Evolutionary conservation across 2,329 filamentous ascomycete genomes (phyloP), one percentile per base, ranked within the genome.

Genomic region (Fusarium liriodendri): DNA sequence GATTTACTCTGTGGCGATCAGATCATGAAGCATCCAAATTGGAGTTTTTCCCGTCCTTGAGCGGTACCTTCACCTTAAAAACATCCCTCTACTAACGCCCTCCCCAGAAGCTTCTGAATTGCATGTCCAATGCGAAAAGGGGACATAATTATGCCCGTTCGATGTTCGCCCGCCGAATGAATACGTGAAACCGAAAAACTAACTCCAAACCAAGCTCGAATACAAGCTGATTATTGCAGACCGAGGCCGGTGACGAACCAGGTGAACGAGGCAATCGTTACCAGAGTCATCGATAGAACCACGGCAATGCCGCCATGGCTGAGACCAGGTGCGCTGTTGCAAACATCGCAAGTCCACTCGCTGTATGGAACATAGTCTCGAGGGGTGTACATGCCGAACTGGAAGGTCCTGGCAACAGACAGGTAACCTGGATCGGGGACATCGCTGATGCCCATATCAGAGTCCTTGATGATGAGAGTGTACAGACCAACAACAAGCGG

Each of bases 401-500:
- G 83, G 78, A 90, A 88, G 37, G 80, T 81, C 52, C 83, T 78
- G 69, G 82, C 88, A 4, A 85, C 82, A 13, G 83, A 84, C 13
- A 92, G 81, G 75, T 91, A 91, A 20, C 91, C 91, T 6, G 89
- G 77, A 65, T 88, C 82, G 4, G 89, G 83, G 1, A 83, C 80
- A n/a, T 87, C 87, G 69, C 81, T 88, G 55, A 88, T 81, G 38
- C 82, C 82, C 32, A 84, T 83, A 22, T 88, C 89, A 4, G 90
- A 85, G 77, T 92, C 90, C 80, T 89, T 87, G 79, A 93, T 86
- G 66, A 92, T 83, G 11, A 93, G 85, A 1, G 89, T 91, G 82
- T 92, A 93, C 78, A 88, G 81, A 64, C 87, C 85, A 1, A 86
- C 87, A 42, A 87, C 80, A 47, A 92, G 83, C 37, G 87, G 89